Conservation (phyloP, 225 moss, liverwort and hornwort genomes). For the Physcomitrellopsis africana region DNA sequence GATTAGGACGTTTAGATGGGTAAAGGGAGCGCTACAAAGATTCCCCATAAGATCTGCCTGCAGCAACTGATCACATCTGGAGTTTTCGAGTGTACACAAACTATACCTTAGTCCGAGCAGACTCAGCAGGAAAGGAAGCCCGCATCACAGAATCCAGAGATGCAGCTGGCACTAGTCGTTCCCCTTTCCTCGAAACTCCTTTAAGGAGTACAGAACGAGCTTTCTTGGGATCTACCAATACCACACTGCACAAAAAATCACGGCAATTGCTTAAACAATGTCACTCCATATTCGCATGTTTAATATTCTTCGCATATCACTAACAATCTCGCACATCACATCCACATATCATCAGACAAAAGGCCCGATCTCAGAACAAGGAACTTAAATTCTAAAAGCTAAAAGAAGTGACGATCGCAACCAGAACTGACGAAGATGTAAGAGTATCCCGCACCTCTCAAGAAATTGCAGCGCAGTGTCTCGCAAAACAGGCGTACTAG, state of each 20-base stretch:
- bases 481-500: constrained; percentile 77
- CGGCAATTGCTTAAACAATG: background rate
- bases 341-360: no score
- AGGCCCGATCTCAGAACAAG: background rate
- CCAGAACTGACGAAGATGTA: background rate
- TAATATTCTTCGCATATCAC: no score
- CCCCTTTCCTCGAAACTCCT: constrained; percentile 88
- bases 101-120: constrained; percentile 79
- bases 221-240: constrained; percentile 76
- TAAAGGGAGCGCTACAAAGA: no score
- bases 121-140: constrained; percentile 70
- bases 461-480: constrained; percentile 80
- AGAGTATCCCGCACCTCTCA: constrained; percentile 56
- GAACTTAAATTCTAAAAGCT: background rate
- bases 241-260: constrained; percentile 50
- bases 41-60: no score
- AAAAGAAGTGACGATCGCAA: background rate
- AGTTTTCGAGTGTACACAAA: background rate
- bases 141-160: constrained; percentile 73
- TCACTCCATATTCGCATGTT: no score
- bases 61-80: no score
- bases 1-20: no score
- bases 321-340: no score
- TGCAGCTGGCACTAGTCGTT: constrained; percentile 83
- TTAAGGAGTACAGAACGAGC: constrained; percentile 79